These are phyloP conservation scores for Colletotrichum coccodes DNA, from an alignment of 2,329 filamentous ascomycete genomes.

Conservation along the genomic window DNA sequence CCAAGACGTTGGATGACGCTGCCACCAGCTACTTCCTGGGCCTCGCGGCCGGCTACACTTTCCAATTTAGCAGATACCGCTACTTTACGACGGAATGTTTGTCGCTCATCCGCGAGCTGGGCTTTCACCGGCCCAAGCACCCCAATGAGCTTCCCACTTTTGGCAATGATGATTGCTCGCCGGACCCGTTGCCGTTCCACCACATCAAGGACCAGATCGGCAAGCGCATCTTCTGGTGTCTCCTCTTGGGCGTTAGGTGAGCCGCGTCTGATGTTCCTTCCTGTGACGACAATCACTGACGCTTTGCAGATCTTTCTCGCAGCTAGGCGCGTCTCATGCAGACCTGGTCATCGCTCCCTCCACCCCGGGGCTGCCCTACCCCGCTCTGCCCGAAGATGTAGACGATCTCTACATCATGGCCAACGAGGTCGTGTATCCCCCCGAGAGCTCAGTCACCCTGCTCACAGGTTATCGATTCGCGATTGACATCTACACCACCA, in stretches of 20 bases:
- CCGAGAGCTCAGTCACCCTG: slow-evolving; percentile 73
- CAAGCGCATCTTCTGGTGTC: slow-evolving; percentile 85
- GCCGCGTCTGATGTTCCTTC: slow-evolving; percentile 27
- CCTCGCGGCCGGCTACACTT: slow-evolving; percentile 73
- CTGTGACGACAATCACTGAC: slow-evolving; percentile 31
- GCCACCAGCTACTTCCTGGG: slow-evolving; percentile 82
- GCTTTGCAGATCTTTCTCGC: slow-evolving; percentile 73
- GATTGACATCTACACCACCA: slow-evolving; percentile 81
- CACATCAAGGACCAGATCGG: slow-evolving; percentile 79
- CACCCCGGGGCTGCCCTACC: slow-evolving; percentile 80
- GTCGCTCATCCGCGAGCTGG: slow-evolving; percentile 74
- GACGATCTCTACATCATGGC: slow-evolving; percentile 85
- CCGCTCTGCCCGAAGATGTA: slow-evolving; percentile 81
- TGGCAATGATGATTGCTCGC: slow-evolving; percentile 50
- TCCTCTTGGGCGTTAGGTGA: slow-evolving; percentile 78
- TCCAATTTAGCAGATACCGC: slow-evolving; percentile 73
- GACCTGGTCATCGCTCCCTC: slow-evolving; percentile 81
- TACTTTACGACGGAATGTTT: slow-evolving; percentile 80
- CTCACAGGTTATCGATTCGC: slow-evolving; percentile 85
- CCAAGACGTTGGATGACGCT: slow-evolving; percentile 63
- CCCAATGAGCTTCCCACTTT: slow-evolving; percentile 50
- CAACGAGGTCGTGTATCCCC: slow-evolving; percentile 76
- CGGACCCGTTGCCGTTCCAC: slow-evolving; percentile 64
- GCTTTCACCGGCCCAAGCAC: slow-evolving; percentile 67
- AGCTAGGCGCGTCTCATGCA: slow-evolving; percentile 77